Conservation (phyloP, 495 filamentous ascomycete species). For the Tetracladium marchalianum region DNA sequence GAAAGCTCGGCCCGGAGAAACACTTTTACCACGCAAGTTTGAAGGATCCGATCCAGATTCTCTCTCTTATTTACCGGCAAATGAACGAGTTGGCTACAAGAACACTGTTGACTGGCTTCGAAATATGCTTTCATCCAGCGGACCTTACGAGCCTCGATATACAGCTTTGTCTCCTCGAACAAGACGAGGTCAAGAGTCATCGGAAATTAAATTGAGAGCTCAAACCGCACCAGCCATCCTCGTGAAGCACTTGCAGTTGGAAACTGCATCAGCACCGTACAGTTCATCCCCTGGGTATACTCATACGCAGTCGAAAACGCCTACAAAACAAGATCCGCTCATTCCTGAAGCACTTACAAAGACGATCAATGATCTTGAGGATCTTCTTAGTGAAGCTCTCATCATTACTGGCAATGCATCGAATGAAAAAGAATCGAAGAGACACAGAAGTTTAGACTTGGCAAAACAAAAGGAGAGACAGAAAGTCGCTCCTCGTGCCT, state of each 20-base stretch:
- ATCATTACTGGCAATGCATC: constrained; percentile 25
- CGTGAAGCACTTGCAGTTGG: not conserved
- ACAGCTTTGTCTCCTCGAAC: constrained; percentile 13
- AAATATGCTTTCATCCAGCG: constrained; percentile 8
- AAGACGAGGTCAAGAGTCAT: not conserved
- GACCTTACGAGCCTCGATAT: constrained; percentile 10
- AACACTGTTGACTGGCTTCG: constrained; percentile 17
- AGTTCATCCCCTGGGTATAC: not conserved
- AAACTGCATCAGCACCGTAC: not conserved
- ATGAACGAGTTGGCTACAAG: constrained; percentile 3
- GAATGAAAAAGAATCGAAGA: constrained; percentile 11
- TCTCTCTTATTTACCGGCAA: not conserved
- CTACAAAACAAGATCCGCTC: not conserved
- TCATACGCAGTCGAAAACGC: not conserved
- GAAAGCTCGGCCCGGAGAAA: not conserved
- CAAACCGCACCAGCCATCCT: not conserved
- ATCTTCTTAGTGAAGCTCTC: constrained; percentile 27
- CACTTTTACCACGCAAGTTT: not conserved
- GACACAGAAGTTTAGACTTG: too few species aligned
- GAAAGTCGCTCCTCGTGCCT: too few species aligned
- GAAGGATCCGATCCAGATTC: not conserved
- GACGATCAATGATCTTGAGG: constrained; percentile 27
- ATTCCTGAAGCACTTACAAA: constrained; percentile 14
- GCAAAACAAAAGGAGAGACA: too few species aligned
- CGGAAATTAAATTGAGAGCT: not conserved